A percentile compares a stretch with the other conserved stretches of the same genome.
Evolutionary conservation across 768 basidiomycete species (phyloP).

Genomic region (Suillus sp.): DNA sequence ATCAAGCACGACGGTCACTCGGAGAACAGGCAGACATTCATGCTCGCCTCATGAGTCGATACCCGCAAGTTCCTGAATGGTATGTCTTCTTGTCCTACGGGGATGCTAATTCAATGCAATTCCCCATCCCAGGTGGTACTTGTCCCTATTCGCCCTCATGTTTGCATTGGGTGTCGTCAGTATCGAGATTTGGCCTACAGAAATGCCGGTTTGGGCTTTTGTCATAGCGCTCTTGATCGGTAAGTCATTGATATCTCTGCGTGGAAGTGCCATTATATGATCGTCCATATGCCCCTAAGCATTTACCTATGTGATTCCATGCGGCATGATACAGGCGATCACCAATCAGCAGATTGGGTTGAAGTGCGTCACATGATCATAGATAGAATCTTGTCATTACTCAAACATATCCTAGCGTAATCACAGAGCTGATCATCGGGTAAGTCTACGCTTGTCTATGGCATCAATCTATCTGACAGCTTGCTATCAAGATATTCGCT

Average conservation of each 20-base stretch:
- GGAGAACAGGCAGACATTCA: constrained; percentile 84
- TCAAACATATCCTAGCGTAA: constrained; percentile 45
- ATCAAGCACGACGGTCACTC: constrained; percentile 67
- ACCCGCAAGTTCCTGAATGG: constrained; percentile 44
- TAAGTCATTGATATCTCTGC: constrained; percentile 24
- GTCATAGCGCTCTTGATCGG: constrained; percentile 63
- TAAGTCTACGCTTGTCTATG: constrained; percentile 11
- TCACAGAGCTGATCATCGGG: constrained; percentile 81
- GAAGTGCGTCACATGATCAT: constrained; percentile 33
- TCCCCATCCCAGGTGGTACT: constrained; percentile 68
- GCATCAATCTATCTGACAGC: neutral
- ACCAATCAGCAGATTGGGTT: constrained; percentile 80
- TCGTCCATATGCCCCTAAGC: constrained; percentile 23
- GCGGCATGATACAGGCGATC: constrained; percentile 67
- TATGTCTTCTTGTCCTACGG: neutral
- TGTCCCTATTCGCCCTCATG: constrained; percentile 66
- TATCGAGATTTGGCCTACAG: constrained; percentile 75
- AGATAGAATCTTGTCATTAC: neutral
- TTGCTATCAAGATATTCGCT: constrained; percentile 50
- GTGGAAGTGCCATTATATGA: neutral
- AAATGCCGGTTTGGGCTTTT: constrained; percentile 70
- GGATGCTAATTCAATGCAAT: neutral
- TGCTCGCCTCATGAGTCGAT: constrained; percentile 76
- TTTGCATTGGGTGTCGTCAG: constrained; percentile 67
- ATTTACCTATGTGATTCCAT: constrained; percentile 50